Percentiles rank a stretch among this genome's conserved stretches.
Conservation (phyloP, 2,329 filamentous ascomycete species). For the Stagonosporopsis chrysanthemi region DNA sequence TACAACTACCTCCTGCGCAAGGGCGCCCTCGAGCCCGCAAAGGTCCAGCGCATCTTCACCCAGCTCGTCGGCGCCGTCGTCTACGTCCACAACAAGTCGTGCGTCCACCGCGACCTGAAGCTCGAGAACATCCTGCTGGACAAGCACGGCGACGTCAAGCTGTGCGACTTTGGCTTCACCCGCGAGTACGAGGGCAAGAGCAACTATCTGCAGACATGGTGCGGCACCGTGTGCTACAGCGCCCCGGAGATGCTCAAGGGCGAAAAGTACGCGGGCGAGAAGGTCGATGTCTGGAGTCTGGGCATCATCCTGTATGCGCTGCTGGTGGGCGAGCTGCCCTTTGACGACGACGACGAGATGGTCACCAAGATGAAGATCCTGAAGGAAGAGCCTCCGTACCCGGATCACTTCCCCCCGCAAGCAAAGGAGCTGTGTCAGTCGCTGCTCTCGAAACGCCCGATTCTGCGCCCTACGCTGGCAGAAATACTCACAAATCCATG, state of each 20-base stretch:
- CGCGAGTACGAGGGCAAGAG: slow-evolving; percentile 95
- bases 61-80: slow-evolving; percentile 93
- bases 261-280: slow-evolving; percentile 97
- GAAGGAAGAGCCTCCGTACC: slow-evolving; percentile 83
- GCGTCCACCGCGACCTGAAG: slow-evolving; percentile 95
- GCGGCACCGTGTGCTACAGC: slow-evolving; percentile 96
- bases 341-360: slow-evolving; percentile 93
- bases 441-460: slow-evolving; percentile 88
- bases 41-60: slow-evolving; percentile 94
- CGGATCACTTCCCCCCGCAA: slow-evolving; percentile 78
- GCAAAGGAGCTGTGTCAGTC: slow-evolving; percentile 78
- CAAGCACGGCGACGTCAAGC: slow-evolving; percentile 95
- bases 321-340: slow-evolving; percentile 85
- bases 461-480: slow-evolving; percentile 79
- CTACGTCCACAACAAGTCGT: slow-evolving; percentile 94
- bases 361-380: slow-evolving; percentile 86
- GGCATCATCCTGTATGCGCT: slow-evolving; percentile 86
- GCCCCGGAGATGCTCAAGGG: slow-evolving; percentile 98
- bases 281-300: slow-evolving; percentile 95
- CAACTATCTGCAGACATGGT: slow-evolving; percentile 96
- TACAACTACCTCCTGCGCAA: slow-evolving; percentile 94
- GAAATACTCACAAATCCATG: slow-evolving; percentile 91
- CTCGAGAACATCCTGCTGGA: slow-evolving; percentile 96
- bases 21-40: slow-evolving; percentile 81
- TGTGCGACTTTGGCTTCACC: slow-evolving; percentile 98